Evolutionary conservation across 78 protist species (phyloP).

Genomic region (Polysphondylium violaceum): DNA sequence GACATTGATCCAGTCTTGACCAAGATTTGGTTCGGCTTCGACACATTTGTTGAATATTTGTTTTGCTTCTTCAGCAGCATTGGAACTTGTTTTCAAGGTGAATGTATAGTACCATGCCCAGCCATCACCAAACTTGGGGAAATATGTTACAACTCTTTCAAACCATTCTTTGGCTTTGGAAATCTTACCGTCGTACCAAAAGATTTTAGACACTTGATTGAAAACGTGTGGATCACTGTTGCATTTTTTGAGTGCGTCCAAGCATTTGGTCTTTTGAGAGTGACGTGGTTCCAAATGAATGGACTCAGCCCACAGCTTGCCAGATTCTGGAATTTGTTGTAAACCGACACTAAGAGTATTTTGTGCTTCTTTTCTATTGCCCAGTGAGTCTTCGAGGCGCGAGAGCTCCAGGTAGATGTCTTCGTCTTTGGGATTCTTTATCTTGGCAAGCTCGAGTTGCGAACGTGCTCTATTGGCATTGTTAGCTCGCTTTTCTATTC

Average conservation of each 20-base stretch:
- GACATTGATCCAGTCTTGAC: constrained; percentile 89
- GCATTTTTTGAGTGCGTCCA: constrained; percentile 89
- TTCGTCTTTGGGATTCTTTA: constrained; percentile 59
- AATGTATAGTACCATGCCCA: constrained; percentile 93
- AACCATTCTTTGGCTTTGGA: constrained; percentile 93
- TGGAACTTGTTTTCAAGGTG: constrained; percentile 64
- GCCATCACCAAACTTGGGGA: constrained; percentile 95
- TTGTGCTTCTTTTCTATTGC: constrained; percentile 64
- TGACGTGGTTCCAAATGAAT: constrained; percentile 86
- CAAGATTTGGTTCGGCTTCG: constrained; percentile 90
- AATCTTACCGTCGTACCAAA: constrained; percentile 93
- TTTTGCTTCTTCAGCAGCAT: constrained; percentile 35
- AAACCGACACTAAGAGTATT: constrained; percentile 82
- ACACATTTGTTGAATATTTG: constrained; percentile 82
- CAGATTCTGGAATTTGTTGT: constrained; percentile 87
- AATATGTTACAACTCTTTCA: constrained; percentile 85
- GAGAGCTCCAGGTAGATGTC: constrained; percentile 88
- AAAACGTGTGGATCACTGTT: constrained; percentile 81
- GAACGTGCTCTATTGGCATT: constrained; percentile 83
- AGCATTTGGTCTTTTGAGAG: constrained; percentile 50
- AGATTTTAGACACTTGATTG: constrained; percentile 65
- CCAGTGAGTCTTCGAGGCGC: constrained; percentile 62
- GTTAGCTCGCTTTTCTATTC: constrained; percentile 69
- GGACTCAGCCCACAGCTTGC: constrained; percentile 94
- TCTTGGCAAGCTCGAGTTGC: constrained; percentile 84